A percentile compares a stretch with the other conserved stretches of the same genome.
Evolutionary conservation across 169 alveolate genomes (phyloP).

Genomic region (Plasmodium vivax): DNA sequence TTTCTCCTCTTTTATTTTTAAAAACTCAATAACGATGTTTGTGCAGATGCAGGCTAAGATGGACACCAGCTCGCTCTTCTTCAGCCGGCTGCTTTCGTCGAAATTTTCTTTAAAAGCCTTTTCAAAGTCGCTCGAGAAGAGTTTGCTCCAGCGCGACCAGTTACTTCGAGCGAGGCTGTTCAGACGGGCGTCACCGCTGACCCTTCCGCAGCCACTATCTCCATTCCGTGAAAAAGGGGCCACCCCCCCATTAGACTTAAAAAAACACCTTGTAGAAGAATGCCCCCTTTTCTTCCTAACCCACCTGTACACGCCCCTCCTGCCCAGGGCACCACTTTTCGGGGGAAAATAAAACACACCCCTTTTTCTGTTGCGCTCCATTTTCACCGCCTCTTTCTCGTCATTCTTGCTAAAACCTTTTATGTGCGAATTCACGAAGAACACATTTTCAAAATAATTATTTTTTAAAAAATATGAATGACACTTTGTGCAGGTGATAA

Average conservation of each 20-base stretch:
- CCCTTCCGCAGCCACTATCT: neutral
- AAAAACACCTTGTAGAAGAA: neutral
- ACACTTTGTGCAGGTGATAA: conserved; percentile 41
- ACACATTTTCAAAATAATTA: conserved; percentile 24
- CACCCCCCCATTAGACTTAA: neutral
- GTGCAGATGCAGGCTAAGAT: conserved; percentile 71
- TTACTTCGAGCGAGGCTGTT: neutral
- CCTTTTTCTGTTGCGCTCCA: neutral
- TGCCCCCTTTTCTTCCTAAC: neutral
- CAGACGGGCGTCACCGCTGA: neutral
- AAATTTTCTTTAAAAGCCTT: conserved; percentile 42
- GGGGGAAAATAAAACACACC: neutral
- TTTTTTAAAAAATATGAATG: conserved; percentile 38
- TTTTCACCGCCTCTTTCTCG: neutral
- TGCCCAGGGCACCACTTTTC: neutral
- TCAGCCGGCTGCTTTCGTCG: conserved; percentile 39
- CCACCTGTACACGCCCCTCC: neutral
- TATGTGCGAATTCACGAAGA: conserved; percentile 26
- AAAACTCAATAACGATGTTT: conserved; percentile 53
- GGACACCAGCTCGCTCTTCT: conserved; percentile 42
- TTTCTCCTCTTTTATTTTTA: conserved; percentile 54
- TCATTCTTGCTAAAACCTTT: neutral
- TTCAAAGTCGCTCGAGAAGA: conserved; percentile 16
- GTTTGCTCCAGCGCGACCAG: neutral
- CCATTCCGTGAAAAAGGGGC: neutral